These are phyloP conservation scores for Phaffia australis DNA, from an alignment of 768 basidiomycete genomes.

Conservation along the genomic window DNA sequence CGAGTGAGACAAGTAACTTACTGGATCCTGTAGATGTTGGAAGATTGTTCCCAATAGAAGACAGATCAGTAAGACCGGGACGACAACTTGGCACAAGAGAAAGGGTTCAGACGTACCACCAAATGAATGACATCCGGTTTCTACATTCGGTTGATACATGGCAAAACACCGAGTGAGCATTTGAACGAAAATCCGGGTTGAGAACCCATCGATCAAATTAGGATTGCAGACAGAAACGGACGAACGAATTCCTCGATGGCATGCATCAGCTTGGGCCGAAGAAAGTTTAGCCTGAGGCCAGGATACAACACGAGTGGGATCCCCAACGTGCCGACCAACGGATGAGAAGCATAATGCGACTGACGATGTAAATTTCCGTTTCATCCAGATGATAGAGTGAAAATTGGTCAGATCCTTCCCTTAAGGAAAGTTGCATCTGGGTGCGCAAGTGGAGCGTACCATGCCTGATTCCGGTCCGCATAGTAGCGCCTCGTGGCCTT, in stretches of 20 bases:
- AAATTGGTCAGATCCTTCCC: neutral
- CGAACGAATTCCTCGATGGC: constrained; percentile 37
- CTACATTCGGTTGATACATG: neutral
- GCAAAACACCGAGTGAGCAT: neutral
- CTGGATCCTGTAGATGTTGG: constrained; percentile 11
- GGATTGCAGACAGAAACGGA: neutral
- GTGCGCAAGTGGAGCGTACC: constrained; percentile 25
- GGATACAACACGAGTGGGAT: constrained; percentile 42
- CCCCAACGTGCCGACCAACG: constrained; percentile 41
- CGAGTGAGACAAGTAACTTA: neutral
- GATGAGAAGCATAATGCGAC: constrained; percentile 40
- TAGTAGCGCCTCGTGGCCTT: constrained; percentile 43
- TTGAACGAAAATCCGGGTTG: neutral
- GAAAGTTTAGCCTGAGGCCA: constrained; percentile 42
- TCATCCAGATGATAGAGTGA: no score
- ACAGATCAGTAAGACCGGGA: neutral
- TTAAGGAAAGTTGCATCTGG: neutral
- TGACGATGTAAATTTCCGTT: neutral
- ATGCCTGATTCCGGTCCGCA: constrained; percentile 41
- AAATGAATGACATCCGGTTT: constrained; percentile 43
- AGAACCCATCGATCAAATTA: no score
- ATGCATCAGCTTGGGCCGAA: constrained; percentile 40
- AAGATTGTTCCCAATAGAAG: neutral
- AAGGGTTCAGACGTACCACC: constrained; percentile 19
- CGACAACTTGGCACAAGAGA: neutral